Percentiles rank a stretch among this genome's conserved stretches.
These are phyloP conservation scores for Medicago arabica DNA, from an alignment of 306 rosid genomes.

Conservation along the genomic window DNA sequence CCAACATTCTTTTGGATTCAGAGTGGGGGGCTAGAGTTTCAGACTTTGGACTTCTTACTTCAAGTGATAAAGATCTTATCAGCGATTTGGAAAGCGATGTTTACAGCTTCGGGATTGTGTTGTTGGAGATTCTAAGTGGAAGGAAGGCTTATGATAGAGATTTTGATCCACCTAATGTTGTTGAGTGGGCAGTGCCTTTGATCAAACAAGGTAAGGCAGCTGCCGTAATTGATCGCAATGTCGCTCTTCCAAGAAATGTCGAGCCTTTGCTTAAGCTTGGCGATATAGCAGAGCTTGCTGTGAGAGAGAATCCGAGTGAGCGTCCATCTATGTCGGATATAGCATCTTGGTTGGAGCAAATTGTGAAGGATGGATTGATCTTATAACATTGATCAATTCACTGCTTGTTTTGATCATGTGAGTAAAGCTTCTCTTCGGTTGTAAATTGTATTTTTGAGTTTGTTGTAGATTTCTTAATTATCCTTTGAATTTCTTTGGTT, in stretches of 20 bases:
- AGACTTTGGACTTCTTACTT: slow-evolving; percentile 73
- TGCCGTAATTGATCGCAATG: slow-evolving; percentile 61
- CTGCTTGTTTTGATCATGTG: slow-evolving; percentile 34
- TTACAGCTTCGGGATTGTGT: slow-evolving; percentile 72
- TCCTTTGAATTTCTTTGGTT: slow-evolving; percentile 34
- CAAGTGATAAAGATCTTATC: slow-evolving; percentile 58
- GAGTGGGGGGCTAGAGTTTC: slow-evolving; percentile 87
- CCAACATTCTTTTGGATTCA: slow-evolving; percentile 82
- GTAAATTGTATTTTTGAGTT: slow-evolving; percentile 60
- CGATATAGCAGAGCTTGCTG: slow-evolving; percentile 74
- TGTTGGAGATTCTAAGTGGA: slow-evolving; percentile 88
- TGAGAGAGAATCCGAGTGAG: slow-evolving; percentile 60
- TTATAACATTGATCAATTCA: slow-evolving; percentile 43
- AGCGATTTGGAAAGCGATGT: slow-evolving; percentile 67
- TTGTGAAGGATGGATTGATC: slow-evolving; percentile 78
- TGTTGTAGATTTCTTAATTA: slow-evolving; percentile 49
- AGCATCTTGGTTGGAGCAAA: slow-evolving; percentile 83
- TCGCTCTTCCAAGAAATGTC: slow-evolving; percentile 75
- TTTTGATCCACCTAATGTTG: slow-evolving; percentile 60
- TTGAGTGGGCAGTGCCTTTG: slow-evolving; percentile 88
- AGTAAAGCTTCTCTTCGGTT: slow-evolving; percentile 45
- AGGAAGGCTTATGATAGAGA: slow-evolving; percentile 83
- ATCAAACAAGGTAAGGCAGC: slow-evolving; percentile 84
- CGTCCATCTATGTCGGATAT: slow-evolving; percentile 74
- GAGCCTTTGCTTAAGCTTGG: slow-evolving; percentile 90